phyloP scores from a whole-genome alignment of 2,329 filamentous ascomycete species.

The Echinosphaeria canescens region DNA sequence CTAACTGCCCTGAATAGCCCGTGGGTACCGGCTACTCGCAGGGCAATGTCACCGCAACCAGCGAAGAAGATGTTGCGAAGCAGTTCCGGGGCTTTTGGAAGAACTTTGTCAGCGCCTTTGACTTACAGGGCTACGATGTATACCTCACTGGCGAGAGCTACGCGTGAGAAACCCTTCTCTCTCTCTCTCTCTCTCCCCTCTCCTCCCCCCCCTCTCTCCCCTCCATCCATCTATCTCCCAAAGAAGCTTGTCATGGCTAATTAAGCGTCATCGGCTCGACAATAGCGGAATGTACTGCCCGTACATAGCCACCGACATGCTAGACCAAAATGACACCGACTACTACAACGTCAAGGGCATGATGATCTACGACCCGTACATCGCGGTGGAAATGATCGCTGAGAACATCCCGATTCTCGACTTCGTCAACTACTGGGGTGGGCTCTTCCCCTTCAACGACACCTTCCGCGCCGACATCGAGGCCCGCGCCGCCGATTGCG shows the following conservation, averaged over 20 bases:
- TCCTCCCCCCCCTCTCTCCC: too few relatives aligned
- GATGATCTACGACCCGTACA: conserved; percentile 51
- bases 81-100: conserved; percentile 63
- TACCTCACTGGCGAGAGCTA: conserved; percentile 59
- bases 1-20: too few relatives aligned
- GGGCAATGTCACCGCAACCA: conserved; percentile 38
- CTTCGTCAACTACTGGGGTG: conserved; percentile 37
- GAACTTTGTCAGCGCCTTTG: conserved; percentile 54
- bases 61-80: conserved; percentile 43
- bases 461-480: conserved; percentile 29
- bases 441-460: conserved; percentile 41
- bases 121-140: conserved; percentile 42
- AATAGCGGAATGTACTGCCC: conserved; percentile 37
- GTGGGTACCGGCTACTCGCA: conserved; percentile 46
- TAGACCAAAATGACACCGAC: conserved; percentile 38
- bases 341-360: conserved; percentile 49
- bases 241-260: not conserved
- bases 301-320: conserved; percentile 52
- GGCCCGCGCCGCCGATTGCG: conserved; percentile 29
- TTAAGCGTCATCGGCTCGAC: not conserved
- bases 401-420: conserved; percentile 25
- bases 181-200: too few relatives aligned
- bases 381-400: conserved; percentile 25
- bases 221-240: not conserved
- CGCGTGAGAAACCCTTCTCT: conserved; percentile 18